A percentile compares a stretch with the other conserved stretches of the same genome.
phyloP scores from a whole-genome alignment of 768 basidiomycete species.

The Pleurotus sapidus region DNA sequence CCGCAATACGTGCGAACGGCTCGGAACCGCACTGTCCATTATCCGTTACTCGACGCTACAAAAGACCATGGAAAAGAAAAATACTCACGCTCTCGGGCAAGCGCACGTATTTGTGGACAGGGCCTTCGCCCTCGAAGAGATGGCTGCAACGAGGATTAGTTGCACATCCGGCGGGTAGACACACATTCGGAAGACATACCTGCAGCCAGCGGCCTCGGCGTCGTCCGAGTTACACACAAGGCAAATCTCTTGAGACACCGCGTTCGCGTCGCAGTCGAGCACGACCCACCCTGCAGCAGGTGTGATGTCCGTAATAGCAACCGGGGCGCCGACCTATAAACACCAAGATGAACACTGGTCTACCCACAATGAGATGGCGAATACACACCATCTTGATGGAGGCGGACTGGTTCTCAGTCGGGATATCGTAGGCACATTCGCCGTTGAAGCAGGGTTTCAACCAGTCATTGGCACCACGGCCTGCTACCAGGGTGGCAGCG shows the following conservation, averaged over 20 bases:
- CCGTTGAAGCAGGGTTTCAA: background rate
- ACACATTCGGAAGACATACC: background rate
- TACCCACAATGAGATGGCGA: background rate
- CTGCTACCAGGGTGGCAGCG: background rate
- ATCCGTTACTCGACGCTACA: background rate
- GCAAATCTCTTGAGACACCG: background rate
- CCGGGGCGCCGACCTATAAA: background rate
- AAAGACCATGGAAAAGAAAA: background rate
- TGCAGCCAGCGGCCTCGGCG: background rate
- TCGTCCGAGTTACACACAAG: conserved; percentile 1
- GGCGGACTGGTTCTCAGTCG: background rate
- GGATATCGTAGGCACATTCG: conserved; percentile 2
- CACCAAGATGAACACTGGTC: background rate
- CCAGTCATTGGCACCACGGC: background rate
- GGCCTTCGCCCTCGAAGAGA: background rate
- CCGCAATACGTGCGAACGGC: background rate
- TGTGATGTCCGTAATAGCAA: background rate
- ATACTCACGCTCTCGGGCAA: background rate
- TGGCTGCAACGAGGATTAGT: background rate
- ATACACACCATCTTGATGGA: background rate
- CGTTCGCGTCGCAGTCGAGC: background rate
- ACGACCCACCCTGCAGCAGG: background rate
- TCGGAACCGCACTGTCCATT: background rate
- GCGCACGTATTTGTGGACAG: background rate
- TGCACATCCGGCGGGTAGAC: background rate